Base-by-base conservation (phyloP, 768 basidiomycete species). In the Termitomyces sp. region DNA sequence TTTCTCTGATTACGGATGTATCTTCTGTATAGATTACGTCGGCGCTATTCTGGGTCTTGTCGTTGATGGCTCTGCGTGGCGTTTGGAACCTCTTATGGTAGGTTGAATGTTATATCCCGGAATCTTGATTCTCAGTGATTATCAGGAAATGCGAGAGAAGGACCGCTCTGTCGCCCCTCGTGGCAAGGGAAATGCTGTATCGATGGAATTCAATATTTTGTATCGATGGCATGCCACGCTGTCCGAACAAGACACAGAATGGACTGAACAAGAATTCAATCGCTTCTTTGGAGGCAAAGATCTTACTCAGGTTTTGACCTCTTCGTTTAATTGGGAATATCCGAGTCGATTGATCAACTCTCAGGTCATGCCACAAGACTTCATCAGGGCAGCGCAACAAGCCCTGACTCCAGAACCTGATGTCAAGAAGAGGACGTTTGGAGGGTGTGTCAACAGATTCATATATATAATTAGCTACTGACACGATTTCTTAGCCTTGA, bases 111-210 rank as follows among this genome's bases (percentile, higher is more conserved):
- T 12, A 32, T 51, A 38, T n/a, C 42, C 15, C 10, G 33, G 42
- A 6, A 11, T 12, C 11, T 6, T 5, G 6, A 12, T n/a, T 23
- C 25, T 50, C 49, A 15, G 52, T 29, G n/a, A 43, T 36, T 22
- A 55, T 7, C 44, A 87, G 85, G 55, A 70, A 10, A 78, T 78
- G 56, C 78, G 88, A 43, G 77, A 78, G 25, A 10, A 63, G 0
- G 63, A 73, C 55, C 87, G 89, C 58, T 71, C 72, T 0, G 66
- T 88, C 52, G 70, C 78, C 13, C 80, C 83, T 35, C 78, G 83
- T 10, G 91, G 90, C 35, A 72, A 84, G 64, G 91, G 91, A 47
- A 92, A 92, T 62, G 83, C 81, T 35, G 81, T 83, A 54, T 89
- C 89, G 0, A 65, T 90, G 32, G 91, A 92, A 68, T 91, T 92